Base-by-base conservation (phyloP, 176 grass and related monocot species). In the Pontederia paniculata region DNA sequence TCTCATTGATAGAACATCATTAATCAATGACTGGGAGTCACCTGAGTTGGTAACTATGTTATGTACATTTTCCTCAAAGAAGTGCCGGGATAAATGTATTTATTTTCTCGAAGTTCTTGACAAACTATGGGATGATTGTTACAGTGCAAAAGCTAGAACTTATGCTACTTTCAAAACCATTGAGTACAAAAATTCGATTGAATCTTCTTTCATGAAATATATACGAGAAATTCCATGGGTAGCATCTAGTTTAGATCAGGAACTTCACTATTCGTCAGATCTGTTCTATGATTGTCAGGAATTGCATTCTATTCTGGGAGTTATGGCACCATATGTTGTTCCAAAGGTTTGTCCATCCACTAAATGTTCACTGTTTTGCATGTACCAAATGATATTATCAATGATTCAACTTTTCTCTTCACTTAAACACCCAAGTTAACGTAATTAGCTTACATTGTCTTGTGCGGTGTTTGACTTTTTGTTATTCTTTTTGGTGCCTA, bases 51-150 rank as follows among this genome's bases (percentile, higher is more conserved):
- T 68, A 68, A 67, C 19, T 45, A 79, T 97, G 60, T 59, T 97
- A 65, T 81, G 76, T 49, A 72, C 65, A 55, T 80, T 97, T 81
- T 97, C 91, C 51, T 79, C 74, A 25, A 74, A 84, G 55, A 79
- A 79, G 56, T 69, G 37, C 71, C 65, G 82, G 44, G 68, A 83
- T 44, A 85, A 78, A 72, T 97, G 65, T 37, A 54, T 90, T 59
- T 90, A 87, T 81, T 78, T 97, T 80, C 57, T 97, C 10, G 77
- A 97, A 72, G 67, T 97, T 68, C 79, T 97, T 68, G 77, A 97
- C 72, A 87, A 68, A 66, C 70, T 87, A 23, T 97, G 91, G 91
- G 91, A 97, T 81, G 83, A 86, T 68, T 58, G 62, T 81, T 97
- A 90, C 65, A 81, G 77, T 65, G 50, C 48, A 55, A 87, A 97